Evolutionary conservation across 2,329 filamentous ascomycete genomes (phyloP), one percentile per base, ranked within the genome.

Genomic region (Teratosphaeria zuluensis): DNA sequence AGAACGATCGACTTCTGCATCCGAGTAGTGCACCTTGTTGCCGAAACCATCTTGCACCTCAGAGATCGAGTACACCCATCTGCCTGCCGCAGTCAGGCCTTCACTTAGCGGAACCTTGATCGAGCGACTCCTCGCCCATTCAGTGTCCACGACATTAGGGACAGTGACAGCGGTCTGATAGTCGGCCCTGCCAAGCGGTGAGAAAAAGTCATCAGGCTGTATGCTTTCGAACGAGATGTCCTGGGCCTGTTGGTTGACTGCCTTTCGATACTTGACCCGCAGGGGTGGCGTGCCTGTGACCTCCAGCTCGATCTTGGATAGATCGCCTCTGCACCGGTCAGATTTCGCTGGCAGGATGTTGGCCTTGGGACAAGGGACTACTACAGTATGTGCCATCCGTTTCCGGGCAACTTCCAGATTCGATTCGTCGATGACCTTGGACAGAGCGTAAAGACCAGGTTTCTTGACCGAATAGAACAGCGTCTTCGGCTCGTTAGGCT

Each of bases 211-310:
- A 54, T 96, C 91, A 0, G 94, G 92, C 66, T 96, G 92, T 52
- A 99, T 84, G 68, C 90, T 96, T 73, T 97, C 92, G 66, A 95
- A 92, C 62, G 92, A 90, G 65, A 92, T 90, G 61, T 89, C 89
- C 66, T 87, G 86, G 63, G 95, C 85, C 63, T 89, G 87, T 61
- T 85, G 84, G 66, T 97, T 96, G 65, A 96, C 86, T 6, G 85
- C 87, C 57, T 91, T 87, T 67, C 90, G 94, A 74, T 99, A 99
- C 66, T 90, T 89, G 66, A 99, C 89, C 71, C 92, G 92, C 63
- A 99, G 79, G 2, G 94, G 94, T 2, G 95, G 90, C 0, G 91
- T 95, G 19, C 94, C 94, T 64, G 88, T 81, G 3, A 96, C 90
- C 67, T 92, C 85, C 56, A 99, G 78, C 19, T 86, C 83, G 53